phyloP scores from a whole-genome alignment of 2,329 filamentous ascomycete genomes.

The Colletotrichum chlorophyti region DNA sequence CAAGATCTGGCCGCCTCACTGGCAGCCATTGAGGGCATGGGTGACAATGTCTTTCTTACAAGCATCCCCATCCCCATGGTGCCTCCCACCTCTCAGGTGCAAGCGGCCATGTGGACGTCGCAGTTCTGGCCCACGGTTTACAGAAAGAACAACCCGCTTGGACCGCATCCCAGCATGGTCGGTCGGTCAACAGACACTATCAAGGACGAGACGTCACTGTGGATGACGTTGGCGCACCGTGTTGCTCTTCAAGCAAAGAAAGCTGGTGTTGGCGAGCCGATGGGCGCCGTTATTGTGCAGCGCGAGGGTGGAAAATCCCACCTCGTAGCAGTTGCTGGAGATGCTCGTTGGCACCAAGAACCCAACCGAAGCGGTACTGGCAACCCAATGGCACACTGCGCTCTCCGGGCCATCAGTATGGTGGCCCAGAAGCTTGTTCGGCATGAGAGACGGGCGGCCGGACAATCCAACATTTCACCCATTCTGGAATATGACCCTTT shows the following conservation, averaged over 20 bases:
- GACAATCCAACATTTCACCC: slow-evolving; percentile 40
- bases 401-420: slow-evolving; percentile 82
- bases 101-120: slow-evolving; percentile 76
- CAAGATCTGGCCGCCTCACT: slow-evolving; percentile 58
- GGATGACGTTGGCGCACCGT: slow-evolving; percentile 71
- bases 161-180: slow-evolving; percentile 80
- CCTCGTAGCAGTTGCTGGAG: slow-evolving; percentile 76
- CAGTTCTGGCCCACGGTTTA: slow-evolving; percentile 87
- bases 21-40: slow-evolving; percentile 56
- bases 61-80: slow-evolving; percentile 74
- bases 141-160: slow-evolving; percentile 86
- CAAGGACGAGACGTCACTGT: slow-evolving; percentile 66
- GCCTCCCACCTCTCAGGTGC: slow-evolving; percentile 76
- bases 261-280: slow-evolving; percentile 68
- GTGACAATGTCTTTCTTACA: slow-evolving; percentile 61
- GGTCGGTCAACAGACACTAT: slow-evolving; percentile 74
- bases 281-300: slow-evolving; percentile 80
- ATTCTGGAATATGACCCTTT: slow-evolving; percentile 68
- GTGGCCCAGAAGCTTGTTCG: slow-evolving; percentile 73
- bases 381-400: slow-evolving; percentile 81
- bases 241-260: slow-evolving; percentile 66
- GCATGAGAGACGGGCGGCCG: slow-evolving; percentile 54
- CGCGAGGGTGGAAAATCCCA: slow-evolving; percentile 57
- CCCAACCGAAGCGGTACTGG: slow-evolving; percentile 56
- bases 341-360: slow-evolving; percentile 73